Conservation (phyloP, 192 early-diverging fungal genomes). For the Gryganskiella cystojenkinii region DNA sequence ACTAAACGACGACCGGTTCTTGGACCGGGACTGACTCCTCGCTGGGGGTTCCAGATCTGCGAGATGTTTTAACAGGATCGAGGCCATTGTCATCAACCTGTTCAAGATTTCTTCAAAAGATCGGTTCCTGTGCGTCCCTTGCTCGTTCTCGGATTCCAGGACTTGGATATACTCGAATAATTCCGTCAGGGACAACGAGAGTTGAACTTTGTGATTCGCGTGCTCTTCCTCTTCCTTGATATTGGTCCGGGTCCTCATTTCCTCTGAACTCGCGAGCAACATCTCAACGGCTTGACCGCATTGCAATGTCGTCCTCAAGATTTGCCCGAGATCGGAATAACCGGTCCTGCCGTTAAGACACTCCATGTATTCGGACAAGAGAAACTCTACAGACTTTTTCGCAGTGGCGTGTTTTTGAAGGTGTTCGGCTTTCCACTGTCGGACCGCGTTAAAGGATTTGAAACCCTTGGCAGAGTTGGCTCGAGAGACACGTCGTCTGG, state of each 20-base stretch:
- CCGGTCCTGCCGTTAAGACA: conserved; percentile 2
- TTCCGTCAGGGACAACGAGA: conserved; percentile 14
- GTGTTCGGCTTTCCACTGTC: conserved; percentile 39
- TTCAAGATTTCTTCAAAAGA: conserved; percentile 10
- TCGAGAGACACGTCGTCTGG: conserved; percentile 24
- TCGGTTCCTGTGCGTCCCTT: neutral
- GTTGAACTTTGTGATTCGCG: conserved; percentile 5
- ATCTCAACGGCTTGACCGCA: conserved; percentile 18
- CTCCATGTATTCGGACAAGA: conserved; percentile 39
- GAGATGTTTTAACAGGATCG: conserved; percentile 17
- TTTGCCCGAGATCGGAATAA: neutral
- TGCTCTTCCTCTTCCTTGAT: conserved; percentile 28
- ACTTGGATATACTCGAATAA: conserved; percentile 24
- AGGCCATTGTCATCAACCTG: conserved; percentile 18
- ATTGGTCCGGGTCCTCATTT: conserved; percentile 18
- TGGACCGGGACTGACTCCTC: neutral
- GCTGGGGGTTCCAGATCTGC: conserved; percentile 31
- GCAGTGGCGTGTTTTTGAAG: conserved; percentile 23
- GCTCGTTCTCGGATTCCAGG: conserved; percentile 6
- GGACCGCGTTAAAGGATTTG: conserved; percentile 50
- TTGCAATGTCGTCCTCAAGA: conserved; percentile 25
- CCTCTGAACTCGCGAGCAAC: conserved; percentile 36
- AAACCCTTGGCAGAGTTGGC: conserved; percentile 45
- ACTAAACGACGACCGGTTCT: neutral
- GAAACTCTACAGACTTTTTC: conserved; percentile 22